Evolutionary conservation across 768 basidiomycete genomes (phyloP).

Genomic region (Kwoniella pini): DNA sequence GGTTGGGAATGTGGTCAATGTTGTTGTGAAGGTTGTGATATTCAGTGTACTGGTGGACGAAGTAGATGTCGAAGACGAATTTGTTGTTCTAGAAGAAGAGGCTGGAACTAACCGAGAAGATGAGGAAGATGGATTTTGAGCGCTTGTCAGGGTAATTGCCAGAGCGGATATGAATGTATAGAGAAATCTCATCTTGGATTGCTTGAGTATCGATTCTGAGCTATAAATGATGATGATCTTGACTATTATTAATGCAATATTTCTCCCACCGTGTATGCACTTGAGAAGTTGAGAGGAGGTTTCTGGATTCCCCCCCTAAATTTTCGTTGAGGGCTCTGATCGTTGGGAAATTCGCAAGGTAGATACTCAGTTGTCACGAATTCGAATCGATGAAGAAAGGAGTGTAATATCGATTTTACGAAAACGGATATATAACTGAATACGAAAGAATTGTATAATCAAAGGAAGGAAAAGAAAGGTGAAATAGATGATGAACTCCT

Average conservation of each 20-base stretch:
- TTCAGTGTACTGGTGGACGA: constrained; percentile 12
- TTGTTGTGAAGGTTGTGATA: constrained; percentile 33
- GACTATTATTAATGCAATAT: too few species aligned
- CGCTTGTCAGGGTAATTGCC: constrained; percentile 15
- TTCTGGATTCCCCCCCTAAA: too few species aligned
- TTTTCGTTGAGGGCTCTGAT: too few species aligned
- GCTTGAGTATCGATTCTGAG: too few species aligned
- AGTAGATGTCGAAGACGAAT: constrained; percentile 9
- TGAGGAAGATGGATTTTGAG: constrained; percentile 13
- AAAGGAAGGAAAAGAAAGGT: constrained; percentile 1
- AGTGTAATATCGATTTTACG: constrained; percentile 4
- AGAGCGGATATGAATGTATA: constrained; percentile 1
- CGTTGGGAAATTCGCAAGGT: background rate
- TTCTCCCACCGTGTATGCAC: too few species aligned
- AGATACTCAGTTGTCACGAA: background rate
- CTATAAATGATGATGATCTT: too few species aligned
- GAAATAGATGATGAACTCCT: background rate
- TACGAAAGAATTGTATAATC: background rate
- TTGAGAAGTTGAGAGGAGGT: too few species aligned
- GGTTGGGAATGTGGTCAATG: constrained; percentile 47
- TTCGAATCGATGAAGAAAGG: background rate
- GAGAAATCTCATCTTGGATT: constrained; percentile 2
- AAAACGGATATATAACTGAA: background rate
- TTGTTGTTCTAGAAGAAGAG: constrained; percentile 19
- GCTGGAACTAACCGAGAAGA: constrained; percentile 7